These are phyloP conservation scores for Backusella mclennaniae DNA, from an alignment of 192 early-diverging fungal genomes.

Conservation along the genomic window DNA sequence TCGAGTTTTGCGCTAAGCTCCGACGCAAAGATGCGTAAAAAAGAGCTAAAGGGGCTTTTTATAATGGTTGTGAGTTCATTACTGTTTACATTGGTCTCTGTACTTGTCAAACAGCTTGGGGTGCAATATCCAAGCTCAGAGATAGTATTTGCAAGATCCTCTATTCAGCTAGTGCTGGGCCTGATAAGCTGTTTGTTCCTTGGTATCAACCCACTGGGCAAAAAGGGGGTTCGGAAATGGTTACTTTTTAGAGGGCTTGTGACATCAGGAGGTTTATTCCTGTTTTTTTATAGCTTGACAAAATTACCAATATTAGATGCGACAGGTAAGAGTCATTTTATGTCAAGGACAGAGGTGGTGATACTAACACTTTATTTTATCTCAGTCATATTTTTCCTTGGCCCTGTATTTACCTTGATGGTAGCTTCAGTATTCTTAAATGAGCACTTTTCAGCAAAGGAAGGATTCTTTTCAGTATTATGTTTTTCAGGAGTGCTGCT, in stretches of 20 bases:
- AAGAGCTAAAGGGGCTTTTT: slow-evolving; percentile 43
- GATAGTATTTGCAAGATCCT: slow-evolving; percentile 71
- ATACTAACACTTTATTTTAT: not conserved
- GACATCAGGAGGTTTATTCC: slow-evolving; percentile 61
- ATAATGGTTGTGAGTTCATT: slow-evolving; percentile 69
- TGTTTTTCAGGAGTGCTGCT: slow-evolving; percentile 64
- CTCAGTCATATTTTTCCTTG: slow-evolving; percentile 71
- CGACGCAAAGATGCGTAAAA: slow-evolving; percentile 18
- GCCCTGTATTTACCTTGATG: slow-evolving; percentile 71
- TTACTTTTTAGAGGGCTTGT: slow-evolving; percentile 62
- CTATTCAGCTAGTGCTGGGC: slow-evolving; percentile 62
- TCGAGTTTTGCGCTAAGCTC: slow-evolving; percentile 8
- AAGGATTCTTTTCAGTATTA: slow-evolving; percentile 48
- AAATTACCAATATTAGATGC: slow-evolving; percentile 71
- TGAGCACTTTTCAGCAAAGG: slow-evolving; percentile 61
- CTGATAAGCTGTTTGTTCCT: slow-evolving; percentile 52
- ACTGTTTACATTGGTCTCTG: slow-evolving; percentile 66
- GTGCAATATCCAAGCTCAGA: slow-evolving; percentile 58
- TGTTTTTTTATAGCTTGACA: slow-evolving; percentile 71
- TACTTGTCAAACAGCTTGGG: slow-evolving; percentile 65
- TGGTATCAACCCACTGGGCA: slow-evolving; percentile 56
- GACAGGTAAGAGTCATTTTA: slow-evolving; percentile 40
- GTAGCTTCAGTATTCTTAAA: slow-evolving; percentile 56
- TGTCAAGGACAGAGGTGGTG: not conserved
- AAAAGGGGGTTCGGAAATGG: slow-evolving; percentile 43